Conservation (phyloP, 1,139 yeast genomes). For the Lodderomyces parapsilosis region DNA sequence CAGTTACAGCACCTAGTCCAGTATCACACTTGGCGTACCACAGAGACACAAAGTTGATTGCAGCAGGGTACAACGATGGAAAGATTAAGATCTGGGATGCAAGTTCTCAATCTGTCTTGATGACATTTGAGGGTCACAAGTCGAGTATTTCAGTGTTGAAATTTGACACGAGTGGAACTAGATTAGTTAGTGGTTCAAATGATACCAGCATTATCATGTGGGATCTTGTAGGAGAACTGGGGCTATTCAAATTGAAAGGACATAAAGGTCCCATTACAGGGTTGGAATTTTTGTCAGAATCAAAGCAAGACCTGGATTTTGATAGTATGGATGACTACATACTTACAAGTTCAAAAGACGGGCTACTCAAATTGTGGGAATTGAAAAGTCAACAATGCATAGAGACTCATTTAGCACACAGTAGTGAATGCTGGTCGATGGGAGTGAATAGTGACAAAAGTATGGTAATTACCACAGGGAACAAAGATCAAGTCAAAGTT, state of each 20-base stretch:
- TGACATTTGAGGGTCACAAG: conserved; percentile 85
- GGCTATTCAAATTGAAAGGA: conserved; percentile 80
- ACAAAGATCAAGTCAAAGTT: conserved; percentile 77
- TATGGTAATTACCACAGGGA: conserved; percentile 68
- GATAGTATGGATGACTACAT: conserved; percentile 70
- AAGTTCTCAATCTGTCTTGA: conserved; percentile 70
- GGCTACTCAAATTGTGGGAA: conserved; percentile 91
- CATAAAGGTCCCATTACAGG: conserved; percentile 92
- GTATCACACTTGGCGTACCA: conserved; percentile 63
- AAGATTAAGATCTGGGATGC: conserved; percentile 90
- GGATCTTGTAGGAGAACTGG: conserved; percentile 94
- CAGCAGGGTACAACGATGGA: conserved; percentile 91
- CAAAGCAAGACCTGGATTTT: conserved; percentile 27
- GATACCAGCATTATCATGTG: conserved; percentile 85
- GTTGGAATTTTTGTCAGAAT: conserved; percentile 44
- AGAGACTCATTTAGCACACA: conserved; percentile 92
- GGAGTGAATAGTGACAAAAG: conserved; percentile 43
- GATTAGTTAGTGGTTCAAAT: conserved; percentile 80
- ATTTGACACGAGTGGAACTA: conserved; percentile 81
- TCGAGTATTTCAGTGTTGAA: conserved; percentile 65
- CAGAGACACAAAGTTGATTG: conserved; percentile 64
- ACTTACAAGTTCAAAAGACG: conserved; percentile 81
- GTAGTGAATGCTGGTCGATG: conserved; percentile 90
- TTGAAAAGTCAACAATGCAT: conserved; percentile 83
- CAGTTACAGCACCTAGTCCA: conserved; percentile 60